phyloP scores from a whole-genome alignment of 148 eudicot genomes.

The Cornus florida region DNA sequence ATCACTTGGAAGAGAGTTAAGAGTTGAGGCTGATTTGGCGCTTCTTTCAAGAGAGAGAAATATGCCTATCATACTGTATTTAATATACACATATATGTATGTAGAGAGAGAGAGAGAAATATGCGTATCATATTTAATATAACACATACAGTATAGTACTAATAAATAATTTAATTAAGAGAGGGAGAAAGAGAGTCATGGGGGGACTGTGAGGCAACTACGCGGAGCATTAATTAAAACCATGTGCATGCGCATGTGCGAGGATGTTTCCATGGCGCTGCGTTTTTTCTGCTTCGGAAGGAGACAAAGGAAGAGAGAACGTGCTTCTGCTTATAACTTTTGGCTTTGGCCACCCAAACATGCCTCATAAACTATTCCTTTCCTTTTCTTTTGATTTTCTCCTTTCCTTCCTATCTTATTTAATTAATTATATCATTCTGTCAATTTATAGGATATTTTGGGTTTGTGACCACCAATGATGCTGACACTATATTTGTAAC shows the following conservation, averaged over 20 bases:
- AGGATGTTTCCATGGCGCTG: neutral
- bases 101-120: too few relatives aligned
- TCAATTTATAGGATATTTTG: too few relatives aligned
- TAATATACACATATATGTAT: too few relatives aligned
- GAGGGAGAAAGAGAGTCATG: neutral
- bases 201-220: constrained; percentile 16
- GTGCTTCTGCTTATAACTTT: neutral
- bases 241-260: constrained; percentile 21
- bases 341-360: constrained; percentile 8
- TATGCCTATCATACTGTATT: too few relatives aligned
- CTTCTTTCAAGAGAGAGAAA: constrained; percentile 3
- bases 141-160: too few relatives aligned
- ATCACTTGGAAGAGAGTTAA: neutral
- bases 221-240: constrained; percentile 10
- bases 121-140: too few relatives aligned
- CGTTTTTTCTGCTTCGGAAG: neutral
- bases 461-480: too few relatives aligned
- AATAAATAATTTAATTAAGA: too few relatives aligned
- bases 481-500: too few relatives aligned
- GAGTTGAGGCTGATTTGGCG: neutral
- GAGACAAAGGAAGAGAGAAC: neutral
- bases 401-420: too few relatives aligned
- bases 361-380: neutral
- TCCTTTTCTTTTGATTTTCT: too few relatives aligned
- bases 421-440: too few relatives aligned